phyloP scores from a whole-genome alignment of 73 alveolate genomes.

The Paraurostyla sp. region DNA sequence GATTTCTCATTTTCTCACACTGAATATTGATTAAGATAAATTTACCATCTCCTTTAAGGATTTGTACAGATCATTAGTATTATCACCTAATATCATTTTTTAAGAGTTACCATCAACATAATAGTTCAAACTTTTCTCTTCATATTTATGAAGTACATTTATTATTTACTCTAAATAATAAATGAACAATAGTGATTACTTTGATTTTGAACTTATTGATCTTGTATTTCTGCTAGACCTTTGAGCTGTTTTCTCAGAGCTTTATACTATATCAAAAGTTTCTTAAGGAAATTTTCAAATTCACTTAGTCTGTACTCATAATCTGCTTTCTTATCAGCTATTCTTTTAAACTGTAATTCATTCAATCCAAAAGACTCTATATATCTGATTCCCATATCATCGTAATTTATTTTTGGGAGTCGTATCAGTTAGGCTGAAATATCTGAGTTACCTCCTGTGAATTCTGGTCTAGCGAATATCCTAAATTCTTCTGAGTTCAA shows the following conservation, averaged over 20 bases:
- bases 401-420: neutral
- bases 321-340: conserved; percentile 28
- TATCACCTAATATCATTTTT: conserved; percentile 49
- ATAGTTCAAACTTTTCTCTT: conserved; percentile 33
- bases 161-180: neutral
- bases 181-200: neutral
- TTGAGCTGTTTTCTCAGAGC: conserved; percentile 47
- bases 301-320: conserved; percentile 25
- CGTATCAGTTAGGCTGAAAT: neutral
- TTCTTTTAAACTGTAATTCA: conserved; percentile 19
- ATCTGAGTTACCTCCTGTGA: conserved; percentile 58
- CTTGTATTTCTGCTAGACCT: conserved; percentile 39
- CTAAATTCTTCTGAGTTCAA: conserved; percentile 75
- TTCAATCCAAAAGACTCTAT: conserved; percentile 16
- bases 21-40: neutral
- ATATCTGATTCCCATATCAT: conserved; percentile 19
- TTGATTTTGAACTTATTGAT: neutral
- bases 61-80: conserved; percentile 44
- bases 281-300: conserved; percentile 35
- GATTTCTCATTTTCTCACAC: conserved; percentile 43
- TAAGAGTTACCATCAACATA: conserved; percentile 27
- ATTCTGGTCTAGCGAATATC: conserved; percentile 72
- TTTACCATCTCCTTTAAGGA: conserved; percentile 41
- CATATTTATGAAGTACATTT: conserved; percentile 35
- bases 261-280: conserved; percentile 32